Base-by-base conservation (phyloP, 768 basidiomycete species). In the Agrocybe chaxingu region DNA sequence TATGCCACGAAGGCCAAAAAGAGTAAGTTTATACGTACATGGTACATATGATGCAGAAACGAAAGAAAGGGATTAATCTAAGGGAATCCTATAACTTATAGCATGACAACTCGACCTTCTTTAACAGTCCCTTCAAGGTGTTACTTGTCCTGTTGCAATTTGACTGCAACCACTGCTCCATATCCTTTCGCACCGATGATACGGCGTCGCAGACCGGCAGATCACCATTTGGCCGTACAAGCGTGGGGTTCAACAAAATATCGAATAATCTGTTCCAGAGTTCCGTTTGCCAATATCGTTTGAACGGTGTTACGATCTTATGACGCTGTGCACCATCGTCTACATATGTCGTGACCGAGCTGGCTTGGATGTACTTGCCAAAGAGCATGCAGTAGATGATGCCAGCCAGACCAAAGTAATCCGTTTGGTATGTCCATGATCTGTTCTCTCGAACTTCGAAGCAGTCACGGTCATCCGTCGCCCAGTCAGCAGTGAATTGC, bases 361-460 rank as follows among this genome's bases (percentile, higher is more conserved):
- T 77, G 9, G 81, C 81, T 62, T 93, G 85, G 66, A 99, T 91
- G 71, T 98, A 96, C 69, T 92, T 96, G 19, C 95, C 95, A 62
- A 93, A 98, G 30, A 99, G 80, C 84, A 98, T 85, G 74, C 92
- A 97, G 69, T 92, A 97, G 33, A 94, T 80, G 60, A 98, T 87
- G 40, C 93, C 87, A 0, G 92, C 93, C 13, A 98, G 80, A n/a
- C 97, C 97, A 63, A 84, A 92, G 67, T 99, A 99, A 66, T 99
- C 97, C 3, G 92, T 84, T 69, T 99, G 90, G 70, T 83, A 97
- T 51, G 88, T 94, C 97, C 96, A 99, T 3, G 91, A 81, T 43
- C 76, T 73, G 19, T 81, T 78, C 64, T 92, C 84, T 43, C 89
- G 82, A 60, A 96, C 85, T 74, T 98, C 95, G 51, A 86, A 76